Conservation (phyloP, 2,329 filamentous ascomycete genomes). For the Alternaria viburni region DNA sequence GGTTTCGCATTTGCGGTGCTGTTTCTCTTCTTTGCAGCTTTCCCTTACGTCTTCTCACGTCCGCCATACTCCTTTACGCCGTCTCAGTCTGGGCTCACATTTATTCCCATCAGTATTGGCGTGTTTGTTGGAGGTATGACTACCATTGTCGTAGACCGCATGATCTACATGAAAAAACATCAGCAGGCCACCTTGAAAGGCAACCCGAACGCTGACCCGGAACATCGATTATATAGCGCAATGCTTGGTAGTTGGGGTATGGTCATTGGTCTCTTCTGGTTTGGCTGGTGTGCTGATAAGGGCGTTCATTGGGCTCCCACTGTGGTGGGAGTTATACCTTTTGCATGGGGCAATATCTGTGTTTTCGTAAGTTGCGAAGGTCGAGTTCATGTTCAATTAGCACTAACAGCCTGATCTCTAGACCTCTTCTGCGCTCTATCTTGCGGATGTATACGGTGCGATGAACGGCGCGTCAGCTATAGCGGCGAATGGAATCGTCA, state of each 20-base stretch:
- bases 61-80: constrained; percentile 38
- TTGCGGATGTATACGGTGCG: constrained; percentile 42
- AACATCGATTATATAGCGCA: constrained; percentile 64
- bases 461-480: constrained; percentile 45
- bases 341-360: constrained; percentile 66
- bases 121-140: constrained; percentile 36
- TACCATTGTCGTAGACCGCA: constrained; percentile 44
- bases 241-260: constrained; percentile 64
- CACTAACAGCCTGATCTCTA: background rate
- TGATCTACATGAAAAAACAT: constrained; percentile 45
- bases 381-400: background rate
- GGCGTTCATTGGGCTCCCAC: constrained; percentile 57
- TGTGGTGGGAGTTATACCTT: constrained; percentile 60
- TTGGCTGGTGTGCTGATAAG: constrained; percentile 61
- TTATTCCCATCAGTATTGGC: constrained; percentile 44
- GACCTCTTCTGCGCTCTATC: constrained; percentile 38
- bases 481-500: constrained; percentile 48
- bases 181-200: constrained; percentile 35
- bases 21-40: constrained; percentile 46
- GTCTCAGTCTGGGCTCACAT: constrained; percentile 41
- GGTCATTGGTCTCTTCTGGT: constrained; percentile 65
- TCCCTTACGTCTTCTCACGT: constrained; percentile 42
- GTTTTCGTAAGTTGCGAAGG: constrained; percentile 60
- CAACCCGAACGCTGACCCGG: constrained; percentile 52
- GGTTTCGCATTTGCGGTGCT: constrained; percentile 45